Evolutionary conservation across 768 basidiomycete species (phyloP).

Genomic region (Leccinellum rugosiceps): DNA sequence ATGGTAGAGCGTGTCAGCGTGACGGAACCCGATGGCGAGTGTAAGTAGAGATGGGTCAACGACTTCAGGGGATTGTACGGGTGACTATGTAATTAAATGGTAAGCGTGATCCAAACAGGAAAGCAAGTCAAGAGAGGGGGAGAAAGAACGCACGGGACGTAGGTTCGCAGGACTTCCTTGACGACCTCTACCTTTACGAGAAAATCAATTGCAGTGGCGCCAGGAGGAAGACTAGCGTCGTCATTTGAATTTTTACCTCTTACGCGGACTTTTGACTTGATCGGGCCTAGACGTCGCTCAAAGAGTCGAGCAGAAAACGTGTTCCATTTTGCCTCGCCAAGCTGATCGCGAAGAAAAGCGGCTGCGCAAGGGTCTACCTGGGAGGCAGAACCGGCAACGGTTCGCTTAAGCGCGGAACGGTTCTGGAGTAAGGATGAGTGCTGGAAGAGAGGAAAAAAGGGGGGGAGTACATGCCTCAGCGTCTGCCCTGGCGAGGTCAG

Average conservation of each 20-base stretch:
- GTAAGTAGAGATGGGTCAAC: conserved; percentile 37
- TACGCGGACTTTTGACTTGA: conserved; percentile 36
- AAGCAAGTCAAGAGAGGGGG: conserved; percentile 2
- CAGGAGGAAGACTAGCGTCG: conserved; percentile 26
- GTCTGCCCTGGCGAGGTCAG: conserved; percentile 24
- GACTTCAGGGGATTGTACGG: conserved; percentile 53
- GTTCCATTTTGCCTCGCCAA: conserved; percentile 42
- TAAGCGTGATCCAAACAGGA: conserved; percentile 19
- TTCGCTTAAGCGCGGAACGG: conserved; percentile 27
- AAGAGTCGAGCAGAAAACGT: conserved; percentile 47
- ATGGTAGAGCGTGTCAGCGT: conserved; percentile 47
- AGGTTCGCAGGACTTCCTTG: conserved; percentile 46
- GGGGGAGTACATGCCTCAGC: conserved; percentile 18
- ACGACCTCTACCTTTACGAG: conserved; percentile 52
- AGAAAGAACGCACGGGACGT: conserved; percentile 42
- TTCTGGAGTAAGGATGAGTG: conserved; percentile 22
- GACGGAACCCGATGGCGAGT: conserved; percentile 41
- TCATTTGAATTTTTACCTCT: conserved; percentile 30
- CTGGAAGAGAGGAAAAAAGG: not conserved
- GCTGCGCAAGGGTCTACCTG: conserved; percentile 43
- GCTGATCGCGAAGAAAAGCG: conserved; percentile 43
- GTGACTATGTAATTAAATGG: conserved; percentile 36
- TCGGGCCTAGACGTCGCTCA: conserved; percentile 41
- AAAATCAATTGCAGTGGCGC: conserved; percentile 48
- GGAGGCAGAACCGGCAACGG: conserved; percentile 16